Percentiles rank a stretch among this genome's conserved stretches.
Conservation (phyloP, 495 filamentous ascomycete genomes). For the Hypomontagnella monticulosa region DNA sequence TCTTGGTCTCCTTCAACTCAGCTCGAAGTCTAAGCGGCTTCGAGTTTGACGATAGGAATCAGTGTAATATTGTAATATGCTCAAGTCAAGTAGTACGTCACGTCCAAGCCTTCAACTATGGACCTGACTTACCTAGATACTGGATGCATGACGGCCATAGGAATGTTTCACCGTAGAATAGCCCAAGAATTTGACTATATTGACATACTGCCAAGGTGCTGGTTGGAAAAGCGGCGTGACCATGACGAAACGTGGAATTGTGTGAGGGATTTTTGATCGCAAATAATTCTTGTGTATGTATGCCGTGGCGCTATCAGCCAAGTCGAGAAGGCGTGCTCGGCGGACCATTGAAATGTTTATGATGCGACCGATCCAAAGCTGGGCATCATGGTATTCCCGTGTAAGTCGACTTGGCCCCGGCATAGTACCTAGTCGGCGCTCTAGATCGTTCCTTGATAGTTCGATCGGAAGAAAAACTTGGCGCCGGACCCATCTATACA, state of each 20-base stretch:
- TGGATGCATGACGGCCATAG: no score
- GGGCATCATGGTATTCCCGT: not conserved
- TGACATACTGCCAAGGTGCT: conserved; percentile 19
- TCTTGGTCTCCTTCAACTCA: not conserved
- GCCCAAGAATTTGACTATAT: not conserved
- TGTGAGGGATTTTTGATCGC: not conserved
- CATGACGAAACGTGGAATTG: conserved; percentile 5
- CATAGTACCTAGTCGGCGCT: not conserved
- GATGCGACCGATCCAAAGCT: conserved; percentile 1
- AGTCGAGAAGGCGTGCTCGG: not conserved
- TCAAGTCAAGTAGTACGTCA: no score
- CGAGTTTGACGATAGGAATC: no score
- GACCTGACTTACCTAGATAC: no score
- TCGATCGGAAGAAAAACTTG: no score
- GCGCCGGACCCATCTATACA: no score
- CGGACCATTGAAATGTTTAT: not conserved
- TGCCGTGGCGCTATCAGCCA: conserved; percentile 7
- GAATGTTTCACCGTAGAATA: no score
- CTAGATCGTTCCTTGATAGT: not conserved
- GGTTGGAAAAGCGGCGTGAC: not conserved
- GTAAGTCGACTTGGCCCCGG: conserved; percentile 17
- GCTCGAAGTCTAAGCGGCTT: not conserved
- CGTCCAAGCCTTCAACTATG: no score
- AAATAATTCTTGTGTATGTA: not conserved
- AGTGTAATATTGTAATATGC: no score